Conservation (phyloP, 495 filamentous ascomycete species). For the Aspergillus nanangensis region DNA sequence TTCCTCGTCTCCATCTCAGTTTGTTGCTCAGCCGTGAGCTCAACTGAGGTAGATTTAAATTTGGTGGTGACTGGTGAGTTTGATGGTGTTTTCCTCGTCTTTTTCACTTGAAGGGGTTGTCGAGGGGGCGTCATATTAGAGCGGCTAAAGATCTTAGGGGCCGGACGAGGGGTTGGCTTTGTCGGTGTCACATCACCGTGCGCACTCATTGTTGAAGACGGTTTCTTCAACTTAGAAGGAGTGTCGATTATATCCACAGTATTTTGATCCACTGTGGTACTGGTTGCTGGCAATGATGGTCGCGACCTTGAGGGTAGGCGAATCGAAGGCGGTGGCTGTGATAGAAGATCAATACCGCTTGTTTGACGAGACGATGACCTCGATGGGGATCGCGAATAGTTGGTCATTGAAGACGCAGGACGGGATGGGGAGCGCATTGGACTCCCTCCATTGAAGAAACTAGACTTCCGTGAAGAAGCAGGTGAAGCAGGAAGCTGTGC, state of each 20-base stretch:
- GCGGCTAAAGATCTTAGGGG: conserved; percentile 48
- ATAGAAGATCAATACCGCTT: conserved; percentile 21
- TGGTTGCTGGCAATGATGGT: conserved; percentile 14
- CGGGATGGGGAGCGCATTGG: conserved; percentile 52
- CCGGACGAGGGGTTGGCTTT: conserved; percentile 49
- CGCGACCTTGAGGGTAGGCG: conserved; percentile 30
- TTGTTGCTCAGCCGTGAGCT: conserved; percentile 27
- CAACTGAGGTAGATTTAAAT: conserved; percentile 25
- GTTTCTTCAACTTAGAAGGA: conserved; percentile 22
- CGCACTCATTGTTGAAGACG: conserved; percentile 22
- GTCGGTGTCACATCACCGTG: conserved; percentile 46
- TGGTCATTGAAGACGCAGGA: conserved; percentile 50
- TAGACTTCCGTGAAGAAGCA: conserved; percentile 50
- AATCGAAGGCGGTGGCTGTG: conserved; percentile 24
- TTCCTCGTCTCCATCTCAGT: conserved; percentile 34
- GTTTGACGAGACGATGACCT: conserved; percentile 34
- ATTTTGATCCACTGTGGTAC: conserved; percentile 11
- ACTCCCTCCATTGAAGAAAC: conserved; percentile 56
- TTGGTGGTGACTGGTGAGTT: conserved; percentile 27
- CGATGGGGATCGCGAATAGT: conserved; percentile 46
- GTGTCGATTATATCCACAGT: conserved; percentile 15
- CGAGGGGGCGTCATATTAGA: conserved; percentile 40
- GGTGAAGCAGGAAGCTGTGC: conserved; percentile 62
- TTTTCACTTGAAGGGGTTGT: conserved; percentile 47
- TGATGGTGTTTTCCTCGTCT: conserved; percentile 32